Conservation (phyloP, 208 protist species). For the Acanthamoeba rhysodes region DNA sequence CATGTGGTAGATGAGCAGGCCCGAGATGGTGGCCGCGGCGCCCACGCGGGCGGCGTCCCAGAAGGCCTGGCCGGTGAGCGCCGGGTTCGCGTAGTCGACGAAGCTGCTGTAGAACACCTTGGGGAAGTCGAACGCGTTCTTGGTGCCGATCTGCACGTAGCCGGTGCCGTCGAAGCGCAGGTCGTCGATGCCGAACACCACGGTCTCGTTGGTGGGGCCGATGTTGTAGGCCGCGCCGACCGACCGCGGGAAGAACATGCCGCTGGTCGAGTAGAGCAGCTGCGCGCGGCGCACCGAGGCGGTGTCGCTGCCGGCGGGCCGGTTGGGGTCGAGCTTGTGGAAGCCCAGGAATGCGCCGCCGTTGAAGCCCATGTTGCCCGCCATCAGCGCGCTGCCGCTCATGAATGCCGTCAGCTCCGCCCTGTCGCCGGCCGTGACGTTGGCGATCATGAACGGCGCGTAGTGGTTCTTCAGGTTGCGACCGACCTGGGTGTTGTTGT, state of each 20-base stretch:
- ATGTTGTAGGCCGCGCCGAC: background rate
- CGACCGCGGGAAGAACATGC: background rate
- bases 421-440: background rate
- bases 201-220: background rate
- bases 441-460: background rate
- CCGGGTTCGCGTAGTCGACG: background rate
- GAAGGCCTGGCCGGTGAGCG: background rate
- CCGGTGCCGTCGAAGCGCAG: conserved; percentile 3
- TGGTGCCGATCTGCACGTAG: conserved; percentile 10
- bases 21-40: background rate
- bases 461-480: conserved; percentile 14
- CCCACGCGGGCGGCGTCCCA: background rate
- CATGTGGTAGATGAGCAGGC: background rate
- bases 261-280: background rate
- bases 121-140: conserved; percentile 9
- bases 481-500: conserved; percentile 17
- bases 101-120: conserved; percentile 5
- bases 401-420: background rate
- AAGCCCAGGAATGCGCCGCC: background rate
- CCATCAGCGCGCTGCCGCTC: background rate
- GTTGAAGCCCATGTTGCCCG: conserved; percentile 9
- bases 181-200: background rate
- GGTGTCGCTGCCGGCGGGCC: background rate
- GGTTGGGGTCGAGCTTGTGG: background rate
- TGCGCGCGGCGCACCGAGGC: background rate